Evolutionary conservation across 2,329 filamentous ascomycete genomes (phyloP).

Genomic region (Colletotrichum sp.): DNA sequence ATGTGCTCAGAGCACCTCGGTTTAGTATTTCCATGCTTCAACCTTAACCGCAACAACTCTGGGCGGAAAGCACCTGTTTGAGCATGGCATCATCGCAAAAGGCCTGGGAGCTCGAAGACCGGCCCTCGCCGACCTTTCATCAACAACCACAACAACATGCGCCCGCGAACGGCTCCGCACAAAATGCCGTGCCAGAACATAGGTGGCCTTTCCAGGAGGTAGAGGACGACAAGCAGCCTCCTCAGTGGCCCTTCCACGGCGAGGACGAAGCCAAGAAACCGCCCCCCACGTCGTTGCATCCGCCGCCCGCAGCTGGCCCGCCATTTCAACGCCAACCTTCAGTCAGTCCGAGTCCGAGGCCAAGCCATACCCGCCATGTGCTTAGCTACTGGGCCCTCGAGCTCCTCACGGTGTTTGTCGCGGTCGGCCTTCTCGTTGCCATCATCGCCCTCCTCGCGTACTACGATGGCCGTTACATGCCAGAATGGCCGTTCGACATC

Average conservation of each 20-base stretch:
- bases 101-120: conserved; percentile 8
- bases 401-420: not conserved
- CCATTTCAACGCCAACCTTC: not conserved
- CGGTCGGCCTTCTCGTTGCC: not conserved
- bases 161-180: not conserved
- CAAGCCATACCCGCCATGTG: not conserved
- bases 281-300: not conserved
- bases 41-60: not conserved
- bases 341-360: not conserved
- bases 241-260: not conserved
- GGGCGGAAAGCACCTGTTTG: not conserved
- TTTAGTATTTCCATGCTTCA: not conserved
- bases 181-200: not conserved
- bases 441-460: conserved; percentile 4
- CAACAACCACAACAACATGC: not conserved
- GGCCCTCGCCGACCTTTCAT: not conserved
- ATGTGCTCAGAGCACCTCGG: not conserved
- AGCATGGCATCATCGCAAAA: not conserved
- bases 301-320: not conserved
- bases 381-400: conserved; percentile 9
- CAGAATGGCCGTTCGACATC: conserved; percentile 26
- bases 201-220: not conserved
- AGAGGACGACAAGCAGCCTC: not conserved
- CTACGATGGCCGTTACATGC: conserved; percentile 16
- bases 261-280: not conserved